Conservation (phyloP, 345 rosid species). For the Triadica sebifera region DNA sequence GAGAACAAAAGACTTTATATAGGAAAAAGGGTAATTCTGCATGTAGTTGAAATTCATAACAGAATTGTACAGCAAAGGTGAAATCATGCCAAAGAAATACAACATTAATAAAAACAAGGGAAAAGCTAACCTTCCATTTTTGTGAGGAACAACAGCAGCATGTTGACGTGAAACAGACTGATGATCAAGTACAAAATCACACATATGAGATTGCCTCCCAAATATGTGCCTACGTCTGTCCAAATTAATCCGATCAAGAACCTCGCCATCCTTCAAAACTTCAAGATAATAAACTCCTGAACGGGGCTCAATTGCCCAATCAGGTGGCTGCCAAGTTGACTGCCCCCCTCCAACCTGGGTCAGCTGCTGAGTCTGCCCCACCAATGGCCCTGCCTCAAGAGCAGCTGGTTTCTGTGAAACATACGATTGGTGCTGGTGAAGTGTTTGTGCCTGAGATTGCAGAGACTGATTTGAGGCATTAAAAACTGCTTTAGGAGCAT, state of each 20-base stretch:
- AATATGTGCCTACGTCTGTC: conserved; percentile 76
- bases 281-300: conserved; percentile 80
- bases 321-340: conserved; percentile 90
- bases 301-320: conserved; percentile 93
- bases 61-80: not conserved
- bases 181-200: conserved; percentile 87
- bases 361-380: conserved; percentile 45
- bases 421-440: conserved; percentile 26
- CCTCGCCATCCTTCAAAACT: conserved; percentile 82
- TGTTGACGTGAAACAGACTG: conserved; percentile 91
- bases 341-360: conserved; percentile 80
- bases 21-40: not conserved
- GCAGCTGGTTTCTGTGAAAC: conserved; percentile 28
- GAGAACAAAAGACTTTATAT: not conserved
- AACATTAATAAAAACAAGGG: not conserved
- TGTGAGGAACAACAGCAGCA: conserved; percentile 85
- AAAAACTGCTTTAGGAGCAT: conserved; percentile 23
- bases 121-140: conserved; percentile 61
- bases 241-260: conserved; percentile 69
- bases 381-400: conserved; percentile 41
- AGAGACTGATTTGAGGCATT: conserved; percentile 29
- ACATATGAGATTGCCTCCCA: conserved; percentile 78
- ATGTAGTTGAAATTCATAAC: not conserved
- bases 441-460: conserved; percentile 30
- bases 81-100: not conserved